Base-by-base conservation (phyloP, 2,329 filamentous ascomycete genomes). In the Fusarium hostae region DNA sequence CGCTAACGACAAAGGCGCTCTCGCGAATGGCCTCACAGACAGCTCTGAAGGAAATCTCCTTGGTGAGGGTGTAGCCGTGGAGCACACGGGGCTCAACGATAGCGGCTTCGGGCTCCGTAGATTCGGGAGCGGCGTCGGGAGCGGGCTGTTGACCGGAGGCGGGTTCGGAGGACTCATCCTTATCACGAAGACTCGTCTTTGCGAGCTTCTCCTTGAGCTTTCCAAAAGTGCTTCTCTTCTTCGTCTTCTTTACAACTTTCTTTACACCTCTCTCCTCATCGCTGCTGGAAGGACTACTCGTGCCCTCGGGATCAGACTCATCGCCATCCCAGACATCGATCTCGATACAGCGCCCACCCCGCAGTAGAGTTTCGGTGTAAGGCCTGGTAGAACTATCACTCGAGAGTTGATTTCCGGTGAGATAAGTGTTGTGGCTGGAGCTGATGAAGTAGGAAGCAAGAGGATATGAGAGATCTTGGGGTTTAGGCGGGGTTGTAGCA, bases 261-360 rank as follows among this genome's bases (percentile, higher is more conserved):
- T 78, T 78, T 72, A 54, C 78, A 76, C 45, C 84, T 81, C 89
- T 82, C 50, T 82, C 83, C 59, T 80, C 84, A 57, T 81, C 82
- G 58, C 80, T 84, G 86, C 80, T 92, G 86, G 72, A 75, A 34
- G 68, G 75, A 39, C 74, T 66, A 26, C 63, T 75, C 15, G 74
- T 76, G 4, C 67, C 71, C 55, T 81, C 90, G 78, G 83, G 92
- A 87, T 80, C 92, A 77, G 77, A 94, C 76, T 94, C 91, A 62
- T 92, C 90, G 44, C 95, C 95, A 79, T 98, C 94, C 95, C 95
- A 98, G 76, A 96, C 97, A 78, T 98, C 95, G 66, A 98, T 93
- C 83, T 98, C 95, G 65, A 98, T 91, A 81, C 95, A 98, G 22
- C 95, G 91, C 76, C 95, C 97, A 4, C 94, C 94, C 56, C 93